A percentile compares a stretch with the other conserved stretches of the same genome.
Conservation (phyloP, 495 filamentous ascomycete genomes). For the Pyrenula massariospora region DNA sequence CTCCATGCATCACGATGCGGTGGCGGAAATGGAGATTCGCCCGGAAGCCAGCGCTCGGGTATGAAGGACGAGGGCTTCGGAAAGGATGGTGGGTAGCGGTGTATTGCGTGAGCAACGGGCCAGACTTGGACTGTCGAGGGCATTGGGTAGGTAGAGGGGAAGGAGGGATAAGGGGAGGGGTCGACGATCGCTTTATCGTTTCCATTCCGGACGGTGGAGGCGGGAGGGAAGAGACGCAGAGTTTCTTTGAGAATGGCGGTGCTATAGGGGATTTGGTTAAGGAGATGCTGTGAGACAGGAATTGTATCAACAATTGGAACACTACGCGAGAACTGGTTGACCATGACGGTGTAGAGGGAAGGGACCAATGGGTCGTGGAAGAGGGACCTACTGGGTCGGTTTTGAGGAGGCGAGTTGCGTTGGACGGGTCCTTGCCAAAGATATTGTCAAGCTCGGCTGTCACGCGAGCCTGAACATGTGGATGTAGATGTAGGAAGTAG, state of each 20-base stretch:
- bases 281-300: too few relatives aligned
- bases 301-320: too few relatives aligned
- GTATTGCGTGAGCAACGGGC: constrained; percentile 16
- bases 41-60: constrained; percentile 24
- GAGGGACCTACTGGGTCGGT: too few relatives aligned
- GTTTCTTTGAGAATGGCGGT: constrained; percentile 32
- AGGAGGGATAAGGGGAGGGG: too few relatives aligned
- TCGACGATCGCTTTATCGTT: constrained; percentile 6
- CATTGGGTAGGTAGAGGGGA: constrained; percentile 5
- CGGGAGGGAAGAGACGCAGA: constrained; percentile 24
- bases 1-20: constrained; percentile 10
- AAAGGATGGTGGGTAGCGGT: constrained; percentile 21
- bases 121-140: constrained; percentile 15
- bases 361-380: too few relatives aligned
- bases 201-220: constrained; percentile 8
- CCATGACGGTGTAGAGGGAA: too few relatives aligned
- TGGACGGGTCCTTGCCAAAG: constrained; percentile 11
- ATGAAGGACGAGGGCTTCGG: constrained; percentile 25
- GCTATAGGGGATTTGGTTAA: constrained; percentile 28
- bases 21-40: neutral
- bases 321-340: too few relatives aligned
- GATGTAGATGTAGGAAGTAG: constrained; percentile 17
- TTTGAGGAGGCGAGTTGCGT: constrained; percentile 11
- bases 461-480: constrained; percentile 8
- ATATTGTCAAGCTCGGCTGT: constrained; percentile 22